Evolutionary conservation across 1,139 yeast species (phyloP), one percentile per base, ranked within the genome.

Genomic region (Blastobotrys proliferans): DNA sequence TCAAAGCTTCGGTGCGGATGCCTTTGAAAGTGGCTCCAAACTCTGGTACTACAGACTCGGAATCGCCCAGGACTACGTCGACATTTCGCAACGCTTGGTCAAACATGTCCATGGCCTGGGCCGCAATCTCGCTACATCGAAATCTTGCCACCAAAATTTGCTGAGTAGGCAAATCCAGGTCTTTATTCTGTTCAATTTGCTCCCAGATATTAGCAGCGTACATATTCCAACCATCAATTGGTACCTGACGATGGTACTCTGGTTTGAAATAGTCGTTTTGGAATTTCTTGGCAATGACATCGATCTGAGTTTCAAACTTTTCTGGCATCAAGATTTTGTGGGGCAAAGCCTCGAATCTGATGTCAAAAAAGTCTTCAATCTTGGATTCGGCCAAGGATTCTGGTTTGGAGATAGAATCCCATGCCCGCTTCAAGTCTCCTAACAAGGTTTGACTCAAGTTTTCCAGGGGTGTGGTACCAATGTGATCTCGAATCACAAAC

Each of bases 211-310:
- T 85, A 44, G 81, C 83, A 1, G 97, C 90, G 58, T 92, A 92
- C 66, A 88, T 68, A 4, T 94, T 77, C 97, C 98, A 92, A 11
- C 97, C 98, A 63, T 92, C 98, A 40, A 92, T 73, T 5, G 98
- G 98, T 40, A 92, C 79, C 42, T 76, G 73, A 53, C 94, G 90
- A 58, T 87, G 96, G 60, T 88, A 90, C 43, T 77, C 73, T 1
- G 76, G 74, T 51, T 77, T 76, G 69, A 87, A 85, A 24, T 81
- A 67, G 46, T 70, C 73, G 2, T 47, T 34, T 5, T 53, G 49
- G 46, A 84, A 74, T 35, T 77, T 63, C 53, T 79, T 81, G 19
- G 95, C 92, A 51, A 92, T 71, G 4, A 60, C 50, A 38, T 67
- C 70, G n/a, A 87, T 78, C 47, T 82, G 87, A 10, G 67, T 64